A percentile compares a stretch with the other conserved stretches of the same genome.
Conservation (phyloP, 192 early-diverging fungal species). For the Chytriomyces sp. region DNA sequence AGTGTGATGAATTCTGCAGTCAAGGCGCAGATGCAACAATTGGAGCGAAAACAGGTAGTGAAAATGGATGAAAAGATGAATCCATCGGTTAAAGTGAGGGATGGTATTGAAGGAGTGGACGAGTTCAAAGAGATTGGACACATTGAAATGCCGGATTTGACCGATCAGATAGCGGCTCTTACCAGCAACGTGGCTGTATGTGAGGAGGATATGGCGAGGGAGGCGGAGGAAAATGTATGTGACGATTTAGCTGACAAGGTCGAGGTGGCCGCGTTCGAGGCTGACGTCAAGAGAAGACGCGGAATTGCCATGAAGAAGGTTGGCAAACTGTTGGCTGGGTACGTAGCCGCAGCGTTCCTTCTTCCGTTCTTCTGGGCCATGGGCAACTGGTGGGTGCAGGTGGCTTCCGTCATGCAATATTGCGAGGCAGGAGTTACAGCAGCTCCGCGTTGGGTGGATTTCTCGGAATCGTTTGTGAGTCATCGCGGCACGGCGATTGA, state of each 20-base stretch:
- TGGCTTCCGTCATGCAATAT: slow-evolving; percentile 4
- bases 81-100: not conserved
- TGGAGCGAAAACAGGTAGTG: too few relatives aligned
- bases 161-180: not conserved
- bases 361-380: slow-evolving; percentile 18
- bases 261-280: not conserved
- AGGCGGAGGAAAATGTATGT: not conserved
- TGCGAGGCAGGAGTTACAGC: not conserved
- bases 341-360: slow-evolving; percentile 1
- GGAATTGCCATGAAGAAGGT: not conserved
- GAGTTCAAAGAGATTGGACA: not conserved
- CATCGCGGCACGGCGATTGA: slow-evolving; percentile 13
- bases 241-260: not conserved
- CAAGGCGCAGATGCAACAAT: too few relatives aligned
- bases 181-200: not conserved
- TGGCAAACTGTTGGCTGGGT: slow-evolving; percentile 8
- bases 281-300: not conserved
- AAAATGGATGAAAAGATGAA: too few relatives aligned
- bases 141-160: not conserved
- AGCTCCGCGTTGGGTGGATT: not conserved
- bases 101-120: not conserved
- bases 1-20: too few relatives aligned
- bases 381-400: not conserved
- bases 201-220: not conserved
- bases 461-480: not conserved